Evolutionary conservation across 1,284 basidiomycete species (phyloP).

Genomic region (Irpex sp.): DNA sequence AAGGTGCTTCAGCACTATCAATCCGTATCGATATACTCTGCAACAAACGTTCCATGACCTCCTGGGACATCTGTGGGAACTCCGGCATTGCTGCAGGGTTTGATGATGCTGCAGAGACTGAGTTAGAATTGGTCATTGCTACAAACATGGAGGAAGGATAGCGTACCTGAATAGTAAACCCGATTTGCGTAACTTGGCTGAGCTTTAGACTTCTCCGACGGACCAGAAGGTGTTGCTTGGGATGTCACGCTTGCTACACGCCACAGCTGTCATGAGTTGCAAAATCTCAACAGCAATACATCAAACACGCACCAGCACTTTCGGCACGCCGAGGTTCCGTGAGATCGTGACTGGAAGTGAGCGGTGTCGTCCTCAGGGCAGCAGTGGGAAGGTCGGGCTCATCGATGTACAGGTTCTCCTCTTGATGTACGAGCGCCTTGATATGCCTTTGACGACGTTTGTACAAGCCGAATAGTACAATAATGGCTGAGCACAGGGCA

Average conservation of each 20-base stretch:
- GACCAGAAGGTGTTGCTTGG: too few relatives aligned
- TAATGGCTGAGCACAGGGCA: background rate
- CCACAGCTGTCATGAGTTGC: background rate
- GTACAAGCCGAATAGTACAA: background rate
- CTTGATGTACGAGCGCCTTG: background rate
- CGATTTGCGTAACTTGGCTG: too few relatives aligned
- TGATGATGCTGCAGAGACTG: background rate
- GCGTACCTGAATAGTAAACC: too few relatives aligned
- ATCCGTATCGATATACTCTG: constrained; percentile 8
- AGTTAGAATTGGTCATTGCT: too few relatives aligned
- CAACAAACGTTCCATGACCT: constrained; percentile 6
- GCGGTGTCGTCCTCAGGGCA: background rate
- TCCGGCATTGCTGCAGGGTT: background rate
- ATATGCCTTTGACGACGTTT: background rate
- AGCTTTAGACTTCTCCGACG: too few relatives aligned
- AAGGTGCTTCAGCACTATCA: constrained; percentile 1
- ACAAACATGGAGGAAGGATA: background rate
- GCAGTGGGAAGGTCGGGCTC: background rate
- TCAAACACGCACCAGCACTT: background rate
- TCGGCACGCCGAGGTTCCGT: background rate
- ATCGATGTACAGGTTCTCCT: background rate
- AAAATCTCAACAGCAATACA: too few relatives aligned
- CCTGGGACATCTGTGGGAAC: constrained; percentile 1
- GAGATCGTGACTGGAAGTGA: background rate
- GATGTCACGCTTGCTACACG: too few relatives aligned